A percentile compares a stretch with the other conserved stretches of the same genome.
Conservation (phyloP, 1,139 yeast genomes). For the Zygosaccharomyces pseudobailii region DNA sequence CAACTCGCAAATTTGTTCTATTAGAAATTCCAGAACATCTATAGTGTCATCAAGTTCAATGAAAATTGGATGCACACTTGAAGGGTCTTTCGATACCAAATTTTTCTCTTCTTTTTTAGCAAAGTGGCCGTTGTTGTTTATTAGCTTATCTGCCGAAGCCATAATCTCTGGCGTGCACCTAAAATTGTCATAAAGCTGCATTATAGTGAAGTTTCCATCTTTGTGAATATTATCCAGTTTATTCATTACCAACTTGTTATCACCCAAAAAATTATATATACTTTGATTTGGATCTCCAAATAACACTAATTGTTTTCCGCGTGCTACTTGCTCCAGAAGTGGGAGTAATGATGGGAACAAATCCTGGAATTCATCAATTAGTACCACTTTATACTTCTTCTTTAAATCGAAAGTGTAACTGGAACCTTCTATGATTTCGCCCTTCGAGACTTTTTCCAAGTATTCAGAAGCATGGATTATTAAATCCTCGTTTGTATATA, state of each 20-base stretch:
- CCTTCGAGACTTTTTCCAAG: conserved; percentile 13
- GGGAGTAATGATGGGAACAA: conserved; percentile 49
- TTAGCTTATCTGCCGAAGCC: conserved; percentile 35
- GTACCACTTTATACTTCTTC: conserved; percentile 37
- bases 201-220: conserved; percentile 25
- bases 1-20: conserved; percentile 22
- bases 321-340: conserved; percentile 40
- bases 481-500: conserved; percentile 43
- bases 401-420: conserved; percentile 16
- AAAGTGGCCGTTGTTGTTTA: conserved; percentile 1
- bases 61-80: conserved; percentile 19
- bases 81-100: conserved; percentile 35
- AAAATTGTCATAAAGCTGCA: conserved; percentile 47
- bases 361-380: conserved; percentile 78
- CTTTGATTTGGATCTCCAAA: conserved; percentile 77
- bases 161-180: conserved; percentile 56
- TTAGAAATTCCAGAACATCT: conserved; percentile 24
- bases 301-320: conserved; percentile 49
- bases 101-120: neutral
- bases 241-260: conserved; percentile 35
- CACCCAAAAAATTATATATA: conserved; percentile 62
- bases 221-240: conserved; percentile 24
- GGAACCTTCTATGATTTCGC: neutral
- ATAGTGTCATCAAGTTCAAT: conserved; percentile 12
- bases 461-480: conserved; percentile 33